Percentiles rank a stretch among this genome's conserved stretches.
phyloP scores from a whole-genome alignment of 805 yeast genomes.

The Priceomyces medius region DNA sequence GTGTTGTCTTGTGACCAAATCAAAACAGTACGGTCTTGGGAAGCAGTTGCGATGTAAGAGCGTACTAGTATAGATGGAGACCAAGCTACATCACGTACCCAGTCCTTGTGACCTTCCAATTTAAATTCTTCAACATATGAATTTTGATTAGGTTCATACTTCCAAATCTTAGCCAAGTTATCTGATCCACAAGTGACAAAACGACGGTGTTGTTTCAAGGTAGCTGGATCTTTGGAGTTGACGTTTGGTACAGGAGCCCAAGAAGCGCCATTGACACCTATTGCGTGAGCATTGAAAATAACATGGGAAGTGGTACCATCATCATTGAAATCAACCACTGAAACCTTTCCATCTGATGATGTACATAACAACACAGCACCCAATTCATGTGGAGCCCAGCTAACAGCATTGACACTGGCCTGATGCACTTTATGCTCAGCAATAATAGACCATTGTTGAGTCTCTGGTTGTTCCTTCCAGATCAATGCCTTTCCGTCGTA shows the following conservation, averaged over 20 bases:
- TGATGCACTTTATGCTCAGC: slow-evolving; percentile 86
- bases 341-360: slow-evolving; percentile 89
- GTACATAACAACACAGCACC: slow-evolving; percentile 90
- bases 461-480: slow-evolving; percentile 84
- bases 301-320: slow-evolving; percentile 75
- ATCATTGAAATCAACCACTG: slow-evolving; percentile 86
- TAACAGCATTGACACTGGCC: slow-evolving; percentile 90
- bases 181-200: slow-evolving; percentile 96
- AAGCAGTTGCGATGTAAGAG: slow-evolving; percentile 92
- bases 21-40: slow-evolving; percentile 92
- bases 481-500: slow-evolving; percentile 92
- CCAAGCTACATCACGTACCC: slow-evolving; percentile 99
- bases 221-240: slow-evolving; percentile 28
- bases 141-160: slow-evolving; percentile 51
- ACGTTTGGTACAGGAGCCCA: slow-evolving; percentile 74
- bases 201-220: slow-evolving; percentile 53
- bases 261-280: slow-evolving; percentile 91
- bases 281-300: slow-evolving; percentile 77
- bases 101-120: slow-evolving; percentile 88
- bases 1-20: slow-evolving; percentile 86
- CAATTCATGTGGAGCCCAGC: slow-evolving; percentile 97
- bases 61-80: slow-evolving; percentile 86
- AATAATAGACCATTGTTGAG: slow-evolving; percentile 82
- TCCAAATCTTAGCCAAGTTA: slow-evolving; percentile 91
- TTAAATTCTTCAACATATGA: slow-evolving; percentile 71